Evolutionary conservation across 352 stramenopile species (phyloP).

Genomic region (Pythium catenulatum): DNA sequence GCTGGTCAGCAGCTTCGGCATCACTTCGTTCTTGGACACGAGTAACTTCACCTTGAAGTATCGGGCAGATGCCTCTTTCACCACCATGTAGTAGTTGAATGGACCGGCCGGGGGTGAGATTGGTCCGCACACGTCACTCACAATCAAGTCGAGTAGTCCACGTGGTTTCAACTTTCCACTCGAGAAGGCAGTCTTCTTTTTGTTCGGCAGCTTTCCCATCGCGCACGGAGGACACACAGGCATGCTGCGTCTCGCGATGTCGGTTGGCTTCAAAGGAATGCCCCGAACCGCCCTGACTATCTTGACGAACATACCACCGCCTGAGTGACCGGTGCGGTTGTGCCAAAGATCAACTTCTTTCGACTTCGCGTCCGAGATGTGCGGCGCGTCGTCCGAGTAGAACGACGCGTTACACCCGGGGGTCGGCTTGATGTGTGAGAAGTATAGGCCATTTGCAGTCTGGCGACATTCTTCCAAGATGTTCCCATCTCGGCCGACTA

Average conservation of each 20-base stretch:
- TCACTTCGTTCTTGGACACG: constrained; percentile 37
- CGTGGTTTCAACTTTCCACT: constrained; percentile 17
- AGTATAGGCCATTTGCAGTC: constrained; percentile 11
- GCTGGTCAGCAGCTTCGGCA: constrained; percentile 38
- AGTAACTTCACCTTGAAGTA: constrained; percentile 38
- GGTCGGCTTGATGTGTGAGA: not conserved
- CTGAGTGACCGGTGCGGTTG: constrained; percentile 17
- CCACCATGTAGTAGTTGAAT: constrained; percentile 53
- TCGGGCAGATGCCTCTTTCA: constrained; percentile 22
- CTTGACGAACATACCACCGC: constrained; percentile 21
- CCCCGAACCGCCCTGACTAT: not conserved
- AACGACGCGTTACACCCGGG: not conserved
- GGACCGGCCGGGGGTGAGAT: constrained; percentile 36
- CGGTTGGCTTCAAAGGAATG: not conserved
- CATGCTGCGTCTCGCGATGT: not conserved
- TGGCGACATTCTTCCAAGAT: not conserved
- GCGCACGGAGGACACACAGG: constrained; percentile 16
- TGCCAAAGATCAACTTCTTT: constrained; percentile 1
- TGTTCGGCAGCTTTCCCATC: constrained; percentile 33
- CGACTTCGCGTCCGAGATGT: not conserved
- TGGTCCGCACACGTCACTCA: constrained; percentile 45
- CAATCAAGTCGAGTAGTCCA: constrained; percentile 7
- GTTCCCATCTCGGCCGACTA: not conserved
- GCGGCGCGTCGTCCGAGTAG: not conserved
- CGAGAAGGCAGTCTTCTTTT: not conserved